phyloP scores from a whole-genome alignment of 23 red algal genomes.

The Cyanidiococcus yangmingshanensis region DNA sequence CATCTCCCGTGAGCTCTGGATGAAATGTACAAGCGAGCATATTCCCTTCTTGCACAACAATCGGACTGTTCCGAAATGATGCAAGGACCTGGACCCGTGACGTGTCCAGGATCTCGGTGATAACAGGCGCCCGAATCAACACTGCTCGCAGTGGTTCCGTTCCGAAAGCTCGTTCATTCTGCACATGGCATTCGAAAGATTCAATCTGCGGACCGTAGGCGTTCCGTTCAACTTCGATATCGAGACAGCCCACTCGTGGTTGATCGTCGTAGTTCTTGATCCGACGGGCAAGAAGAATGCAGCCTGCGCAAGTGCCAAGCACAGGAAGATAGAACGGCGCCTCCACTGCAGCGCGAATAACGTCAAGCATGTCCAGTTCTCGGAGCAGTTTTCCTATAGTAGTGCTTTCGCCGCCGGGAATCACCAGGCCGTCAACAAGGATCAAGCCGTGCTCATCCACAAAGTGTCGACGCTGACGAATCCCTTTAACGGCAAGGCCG shows the following conservation, averaged over 20 bases:
- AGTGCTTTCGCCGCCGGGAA: constrained; percentile 91
- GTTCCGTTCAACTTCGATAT: constrained; percentile 66
- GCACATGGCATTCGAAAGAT: constrained; percentile 71
- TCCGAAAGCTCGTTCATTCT: background rate
- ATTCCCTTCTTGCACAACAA: constrained; percentile 54
- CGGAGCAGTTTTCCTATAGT: constrained; percentile 85
- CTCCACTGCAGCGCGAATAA: constrained; percentile 28
- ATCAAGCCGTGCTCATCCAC: constrained; percentile 30
- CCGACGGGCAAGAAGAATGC: constrained; percentile 62
- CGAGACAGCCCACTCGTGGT: constrained; percentile 41
- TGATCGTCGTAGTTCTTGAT: constrained; percentile 34
- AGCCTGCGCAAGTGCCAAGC: constrained; percentile 94
- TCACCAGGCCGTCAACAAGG: constrained; percentile 72
- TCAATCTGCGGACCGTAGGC: constrained; percentile 83
- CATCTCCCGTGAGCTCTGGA: constrained; percentile 78
- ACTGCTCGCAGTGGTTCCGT: constrained; percentile 41
- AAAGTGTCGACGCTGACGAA: background rate
- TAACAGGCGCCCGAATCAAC: constrained; percentile 75
- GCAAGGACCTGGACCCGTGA: constrained; percentile 52
- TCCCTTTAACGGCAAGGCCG: background rate
- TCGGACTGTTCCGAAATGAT: constrained; percentile 21
- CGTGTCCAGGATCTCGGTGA: constrained; percentile 22
- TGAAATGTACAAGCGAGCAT: constrained; percentile 82
- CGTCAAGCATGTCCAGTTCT: constrained; percentile 49
- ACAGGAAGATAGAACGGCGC: constrained; percentile 41